phyloP scores from a whole-genome alignment of 2,329 filamentous ascomycete genomes.

The Aspergillus sp. region DNA sequence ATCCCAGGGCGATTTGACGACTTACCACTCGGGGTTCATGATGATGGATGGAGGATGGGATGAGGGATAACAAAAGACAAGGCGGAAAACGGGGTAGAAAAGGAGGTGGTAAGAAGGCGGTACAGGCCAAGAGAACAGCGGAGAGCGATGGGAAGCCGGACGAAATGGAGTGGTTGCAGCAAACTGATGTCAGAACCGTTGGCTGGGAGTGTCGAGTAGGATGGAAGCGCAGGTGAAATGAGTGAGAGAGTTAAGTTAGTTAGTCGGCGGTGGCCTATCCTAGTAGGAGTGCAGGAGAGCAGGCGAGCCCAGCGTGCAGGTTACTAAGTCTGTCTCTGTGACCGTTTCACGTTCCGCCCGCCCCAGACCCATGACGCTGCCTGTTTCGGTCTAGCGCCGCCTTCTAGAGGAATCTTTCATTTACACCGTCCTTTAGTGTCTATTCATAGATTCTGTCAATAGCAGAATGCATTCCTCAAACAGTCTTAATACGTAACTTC shows the following conservation, averaged over 20 bases:
- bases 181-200: conserved; percentile 14
- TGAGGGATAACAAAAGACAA: conserved; percentile 2
- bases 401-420: too few species aligned
- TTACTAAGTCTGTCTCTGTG: conserved; percentile 10
- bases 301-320: conserved; percentile 27
- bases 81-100: background rate
- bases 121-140: conserved; percentile 5
- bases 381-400: too few species aligned
- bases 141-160: background rate
- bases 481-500: too few species aligned
- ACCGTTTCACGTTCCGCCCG: conserved; percentile 22
- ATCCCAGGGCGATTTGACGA: conserved; percentile 11
- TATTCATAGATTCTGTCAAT: too few species aligned
- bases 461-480: too few species aligned
- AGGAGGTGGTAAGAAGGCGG: background rate
- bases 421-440: too few species aligned
- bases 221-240: conserved; percentile 8
- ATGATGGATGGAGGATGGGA: conserved; percentile 22
- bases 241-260: conserved; percentile 1
- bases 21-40: conserved; percentile 52
- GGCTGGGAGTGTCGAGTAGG: conserved; percentile 16
- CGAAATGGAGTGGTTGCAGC: conserved; percentile 2
- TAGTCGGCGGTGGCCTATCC: conserved; percentile 14
- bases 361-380: background rate
- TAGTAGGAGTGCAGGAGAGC: conserved; percentile 25